phyloP scores from a whole-genome alignment of 441 rosid genomes.

The Brassica hybrid region DNA sequence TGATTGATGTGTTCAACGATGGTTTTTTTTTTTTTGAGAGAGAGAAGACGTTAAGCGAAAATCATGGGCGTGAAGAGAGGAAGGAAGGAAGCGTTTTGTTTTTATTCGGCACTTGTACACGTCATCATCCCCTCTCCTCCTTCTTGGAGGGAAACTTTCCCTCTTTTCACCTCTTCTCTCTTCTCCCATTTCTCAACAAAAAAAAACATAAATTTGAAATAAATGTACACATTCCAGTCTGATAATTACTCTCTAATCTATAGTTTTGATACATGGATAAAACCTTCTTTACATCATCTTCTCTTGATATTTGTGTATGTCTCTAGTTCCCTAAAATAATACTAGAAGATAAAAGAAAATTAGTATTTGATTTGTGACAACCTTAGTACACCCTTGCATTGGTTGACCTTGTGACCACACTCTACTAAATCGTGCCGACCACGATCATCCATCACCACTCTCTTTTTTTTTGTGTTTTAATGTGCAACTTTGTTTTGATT shows the following conservation, averaged over 20 bases:
- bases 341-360: neutral
- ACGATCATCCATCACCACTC: conserved; percentile 26
- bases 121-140: conserved; percentile 45
- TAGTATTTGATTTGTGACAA: conserved; percentile 23
- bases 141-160: conserved; percentile 37
- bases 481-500: neutral
- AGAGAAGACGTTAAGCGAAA: conserved; percentile 35
- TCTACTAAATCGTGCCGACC: conserved; percentile 35
- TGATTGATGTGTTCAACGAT: conserved; percentile 23
- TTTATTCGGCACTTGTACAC: conserved; percentile 49
- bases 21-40: neutral
- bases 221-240: neutral
- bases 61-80: conserved; percentile 40
- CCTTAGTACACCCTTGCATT: conserved; percentile 34
- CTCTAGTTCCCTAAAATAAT: neutral
- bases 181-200: neutral
- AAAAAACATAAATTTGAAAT: neutral
- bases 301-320: neutral
- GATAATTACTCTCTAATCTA: conserved; percentile 4
- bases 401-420: conserved; percentile 12
- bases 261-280: neutral
- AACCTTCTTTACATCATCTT: neutral
- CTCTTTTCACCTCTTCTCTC: conserved; percentile 23
- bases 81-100: conserved; percentile 40
- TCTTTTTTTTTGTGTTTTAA: neutral